Evolutionary conservation across 495 filamentous ascomycete species (phyloP).

Genomic region (Friedmanniomyces simplex): DNA sequence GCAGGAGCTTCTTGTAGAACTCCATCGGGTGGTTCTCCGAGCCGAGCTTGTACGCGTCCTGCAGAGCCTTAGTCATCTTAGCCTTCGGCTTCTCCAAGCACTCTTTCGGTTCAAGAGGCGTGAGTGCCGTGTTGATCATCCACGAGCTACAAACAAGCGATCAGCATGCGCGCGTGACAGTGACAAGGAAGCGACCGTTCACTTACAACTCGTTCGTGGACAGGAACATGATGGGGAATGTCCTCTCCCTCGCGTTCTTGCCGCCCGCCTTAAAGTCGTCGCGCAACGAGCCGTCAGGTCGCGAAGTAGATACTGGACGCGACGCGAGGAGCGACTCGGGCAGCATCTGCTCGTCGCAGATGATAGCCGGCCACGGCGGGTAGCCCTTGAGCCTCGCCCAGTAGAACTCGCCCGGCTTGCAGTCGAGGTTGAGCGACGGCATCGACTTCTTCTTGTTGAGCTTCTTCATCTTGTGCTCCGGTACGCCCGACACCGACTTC

Average conservation of each 20-base stretch:
- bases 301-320: constrained; percentile 70
- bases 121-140: constrained; percentile 70
- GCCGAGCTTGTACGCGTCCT: constrained; percentile 63
- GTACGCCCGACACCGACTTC: constrained; percentile 57
- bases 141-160: constrained; percentile 50
- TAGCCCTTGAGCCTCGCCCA: constrained; percentile 81
- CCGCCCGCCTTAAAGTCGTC: constrained; percentile 74
- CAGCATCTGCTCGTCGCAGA: constrained; percentile 87
- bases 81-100: constrained; percentile 49
- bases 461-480: constrained; percentile 66
- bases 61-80: constrained; percentile 59
- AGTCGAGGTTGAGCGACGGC: constrained; percentile 61
- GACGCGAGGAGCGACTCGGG: constrained; percentile 56
- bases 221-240: constrained; percentile 89
- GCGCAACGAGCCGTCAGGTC: constrained; percentile 69
- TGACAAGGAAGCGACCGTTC: background rate
- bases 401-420: constrained; percentile 75
- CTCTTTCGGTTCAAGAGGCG: constrained; percentile 57
- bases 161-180: background rate
- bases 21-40: constrained; percentile 57
- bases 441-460: constrained; percentile 75
- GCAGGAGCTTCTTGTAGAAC: constrained; percentile 66
- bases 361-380: constrained; percentile 81
- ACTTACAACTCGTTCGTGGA: constrained; percentile 92
- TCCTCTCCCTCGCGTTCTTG: constrained; percentile 70